phyloP scores from a whole-genome alignment of 163 green algal species.

The Coccomyxa subellipsoidea region DNA sequence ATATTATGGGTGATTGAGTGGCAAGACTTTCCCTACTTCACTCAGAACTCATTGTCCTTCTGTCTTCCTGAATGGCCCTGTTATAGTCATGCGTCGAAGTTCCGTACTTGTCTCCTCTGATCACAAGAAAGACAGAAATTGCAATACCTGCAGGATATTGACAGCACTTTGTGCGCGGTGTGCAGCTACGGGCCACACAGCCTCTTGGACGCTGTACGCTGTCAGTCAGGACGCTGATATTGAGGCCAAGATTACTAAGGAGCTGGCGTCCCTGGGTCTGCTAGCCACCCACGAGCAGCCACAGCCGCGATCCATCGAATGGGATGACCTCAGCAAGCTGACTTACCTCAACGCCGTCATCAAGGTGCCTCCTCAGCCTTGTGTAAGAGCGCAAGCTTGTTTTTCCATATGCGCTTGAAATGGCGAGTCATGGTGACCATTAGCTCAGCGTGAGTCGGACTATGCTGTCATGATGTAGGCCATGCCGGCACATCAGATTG shows the following conservation, averaged over 20 bases:
- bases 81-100: too few relatives aligned
- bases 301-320: slow-evolving; percentile 14
- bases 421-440: not conserved
- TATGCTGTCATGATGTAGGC: not conserved
- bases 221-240: slow-evolving; percentile 67
- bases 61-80: too few relatives aligned
- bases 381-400: not conserved
- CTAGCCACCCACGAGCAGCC: slow-evolving; percentile 29
- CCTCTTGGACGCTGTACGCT: slow-evolving; percentile 38
- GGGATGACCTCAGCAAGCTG: slow-evolving; percentile 29
- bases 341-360: slow-evolving; percentile 22
- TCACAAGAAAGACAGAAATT: too few relatives aligned
- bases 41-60: too few relatives aligned
- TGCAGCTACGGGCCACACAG: not conserved
- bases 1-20: too few relatives aligned
- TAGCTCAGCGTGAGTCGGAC: too few relatives aligned
- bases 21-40: too few relatives aligned
- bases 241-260: slow-evolving; percentile 35
- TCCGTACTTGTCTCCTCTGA: too few relatives aligned
- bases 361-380: slow-evolving; percentile 21
- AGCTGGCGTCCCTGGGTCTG: slow-evolving; percentile 48
- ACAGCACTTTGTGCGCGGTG: not conserved
- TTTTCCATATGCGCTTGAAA: not conserved
- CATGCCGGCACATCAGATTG: not conserved
- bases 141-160: too few relatives aligned